Conservation (phyloP, 2,329 filamentous ascomycete genomes). For the Epichloe coenophiala region DNA sequence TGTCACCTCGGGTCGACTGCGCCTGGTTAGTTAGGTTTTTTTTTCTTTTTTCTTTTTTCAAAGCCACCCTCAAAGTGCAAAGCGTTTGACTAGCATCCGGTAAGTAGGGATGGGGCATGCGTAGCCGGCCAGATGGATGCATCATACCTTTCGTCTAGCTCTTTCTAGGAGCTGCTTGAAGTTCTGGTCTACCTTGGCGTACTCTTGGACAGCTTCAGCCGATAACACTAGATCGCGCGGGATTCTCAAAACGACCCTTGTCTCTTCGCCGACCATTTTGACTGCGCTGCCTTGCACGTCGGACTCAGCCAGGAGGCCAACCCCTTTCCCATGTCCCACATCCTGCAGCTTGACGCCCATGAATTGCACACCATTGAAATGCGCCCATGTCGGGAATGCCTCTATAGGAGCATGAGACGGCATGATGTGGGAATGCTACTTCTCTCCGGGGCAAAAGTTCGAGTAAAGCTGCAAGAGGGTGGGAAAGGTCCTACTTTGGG, state of each 20-base stretch:
- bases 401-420: constrained; percentile 33
- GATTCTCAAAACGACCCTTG: constrained; percentile 40
- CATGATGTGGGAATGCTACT: constrained; percentile 9
- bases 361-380: constrained; percentile 58
- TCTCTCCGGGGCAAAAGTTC: not conserved
- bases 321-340: constrained; percentile 43
- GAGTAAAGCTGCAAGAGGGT: not conserved
- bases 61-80: too few relatives aligned
- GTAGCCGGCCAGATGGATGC: too few relatives aligned
- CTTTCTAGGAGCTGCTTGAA: constrained; percentile 62
- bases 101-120: too few relatives aligned
- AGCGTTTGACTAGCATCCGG: too few relatives aligned
- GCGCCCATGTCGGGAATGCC: constrained; percentile 57
- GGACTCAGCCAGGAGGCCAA: constrained; percentile 43
- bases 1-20: constrained; percentile 59
- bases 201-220: constrained; percentile 53
- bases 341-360: constrained; percentile 45
- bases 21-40: constrained; percentile 6
- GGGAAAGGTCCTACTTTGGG: not conserved
- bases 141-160: constrained; percentile 40
- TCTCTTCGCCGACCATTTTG: constrained; percentile 17
- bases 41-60: too few relatives aligned
- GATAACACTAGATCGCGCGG: constrained; percentile 66
- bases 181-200: constrained; percentile 65
- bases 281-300: constrained; percentile 15